Base-by-base conservation (phyloP, 1,284 basidiomycete genomes). In the Microbotryomycetes sp. region DNA sequence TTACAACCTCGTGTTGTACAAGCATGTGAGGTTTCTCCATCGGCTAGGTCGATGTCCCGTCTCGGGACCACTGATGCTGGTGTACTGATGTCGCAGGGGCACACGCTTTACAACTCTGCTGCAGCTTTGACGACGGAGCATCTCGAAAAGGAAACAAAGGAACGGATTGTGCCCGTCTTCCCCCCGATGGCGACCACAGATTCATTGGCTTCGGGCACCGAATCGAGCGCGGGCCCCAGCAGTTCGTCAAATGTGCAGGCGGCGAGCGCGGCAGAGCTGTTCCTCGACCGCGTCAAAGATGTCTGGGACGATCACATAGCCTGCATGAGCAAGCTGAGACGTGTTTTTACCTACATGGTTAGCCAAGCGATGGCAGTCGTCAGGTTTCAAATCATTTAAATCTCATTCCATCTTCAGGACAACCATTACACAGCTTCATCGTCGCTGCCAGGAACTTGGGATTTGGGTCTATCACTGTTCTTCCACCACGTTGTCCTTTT, bases 291-390 rank as follows among this genome's bases (percentile, higher is more conserved):
- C 53, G 16, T 65, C 30, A 51, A 47, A 28, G 65, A 56, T 16
- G 87, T 94, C 2, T 98, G 96, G 94, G 89, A 94, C 63, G 92
- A 97, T 74, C 94, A 98, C 75, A 85, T 81, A 5, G 84, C 86
- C 15, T 91, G 87, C 75, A 91, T 97, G 88, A 81, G 82, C 48
- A 91, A 93, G 74, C 76, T 99, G 60, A 84, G 87, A 45, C 91
- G 93, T 73, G 84, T 99, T 35, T 79, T 98, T 68, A 91, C 89
- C 73, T 99, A 99, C 75, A 94, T 98, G 88, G 94, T 93, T 70
- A 70, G 83, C 73, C 16, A 75, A 48, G 24, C 7, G 13, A 18
- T 30, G 45, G 35, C 9, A 18, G 11, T 11, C 56, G 15, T 5
- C 24, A n/a, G n/a, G 24, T 28, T 9, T 9, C 4, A 5, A 4